Base-by-base conservation (phyloP, 2,329 filamentous ascomycete genomes). In the Fusarium nygamai region DNA sequence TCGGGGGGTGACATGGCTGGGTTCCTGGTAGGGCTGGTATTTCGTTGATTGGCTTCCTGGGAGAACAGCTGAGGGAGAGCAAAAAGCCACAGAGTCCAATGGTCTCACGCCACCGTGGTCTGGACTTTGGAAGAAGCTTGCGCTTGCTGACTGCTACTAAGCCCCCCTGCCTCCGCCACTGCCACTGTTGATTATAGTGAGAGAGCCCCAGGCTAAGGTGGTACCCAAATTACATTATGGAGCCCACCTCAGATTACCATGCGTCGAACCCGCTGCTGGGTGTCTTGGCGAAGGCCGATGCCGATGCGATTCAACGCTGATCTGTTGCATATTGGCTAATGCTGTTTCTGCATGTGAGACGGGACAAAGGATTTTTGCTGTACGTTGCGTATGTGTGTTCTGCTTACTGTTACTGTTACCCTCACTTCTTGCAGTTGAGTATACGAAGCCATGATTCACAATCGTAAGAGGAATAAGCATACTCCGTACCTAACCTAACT, bases 61-160 rank as follows among this genome's bases (percentile, higher is more conserved):
- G 44, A 38, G 34, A 56, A 34, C 47, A 72, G 72, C 72, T 74
- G 71, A 72, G 59, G 36, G 59, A 61, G 39, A 48, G 43, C 47
- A 54, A 59, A 66, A 72, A 75, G 72, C 72, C 60, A 70, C 68
- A 36, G 27, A 60, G 36, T 33, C 60, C 72, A 74, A 74, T 74
- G 33, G 59, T 56, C 71, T 47, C 33, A 61, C 71, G 71, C 71
- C 57, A 65, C 50, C 60, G 24, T 16, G 72, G 72, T 74, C 72
- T 74, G 65, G 72, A 73, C 63, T 64, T 43, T 50, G 38, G 8
- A 29, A 44, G 22, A 39, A 31, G 24, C 56, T 48, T 47, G 56
- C 39, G n/a, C 39, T 50, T 59, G 64, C 66, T 69, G 64, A 57
- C 65, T 69, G 64, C 29, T 34, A 46, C 64, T 66, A 43, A 67